These are phyloP conservation scores for Oidiodendron maius DNA, from an alignment of 495 filamentous ascomycete species.

Conservation along the genomic window DNA sequence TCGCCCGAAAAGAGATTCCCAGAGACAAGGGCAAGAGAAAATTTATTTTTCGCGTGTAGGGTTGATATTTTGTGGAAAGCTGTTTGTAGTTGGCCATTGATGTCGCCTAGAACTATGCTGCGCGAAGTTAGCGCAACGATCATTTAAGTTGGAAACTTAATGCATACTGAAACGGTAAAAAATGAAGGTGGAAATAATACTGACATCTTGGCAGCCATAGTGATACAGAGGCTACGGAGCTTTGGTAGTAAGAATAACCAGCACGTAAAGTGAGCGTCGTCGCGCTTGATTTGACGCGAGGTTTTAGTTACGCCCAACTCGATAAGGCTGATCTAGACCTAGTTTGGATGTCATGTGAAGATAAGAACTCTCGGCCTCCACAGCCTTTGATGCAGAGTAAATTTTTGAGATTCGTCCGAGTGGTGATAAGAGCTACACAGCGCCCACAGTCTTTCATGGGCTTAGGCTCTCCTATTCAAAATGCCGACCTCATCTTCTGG, in stretches of 20 bases:
- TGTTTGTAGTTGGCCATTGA: conserved; percentile 65
- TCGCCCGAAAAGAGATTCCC: conserved; percentile 75
- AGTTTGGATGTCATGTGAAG: not conserved
- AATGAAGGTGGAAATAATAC: conserved; percentile 20
- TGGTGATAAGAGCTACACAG: not conserved
- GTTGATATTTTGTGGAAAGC: conserved; percentile 73
- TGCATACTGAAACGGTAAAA: not conserved
- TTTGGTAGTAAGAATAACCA: no score
- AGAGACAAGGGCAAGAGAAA: conserved; percentile 74
- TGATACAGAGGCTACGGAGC: not conserved
- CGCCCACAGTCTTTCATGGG: not conserved
- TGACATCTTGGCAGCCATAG: conserved; percentile 69
- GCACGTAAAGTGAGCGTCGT: conserved; percentile 2
- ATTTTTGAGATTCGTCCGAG: not conserved
- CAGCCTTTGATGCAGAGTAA: not conserved
- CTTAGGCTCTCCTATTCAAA: conserved; percentile 1
- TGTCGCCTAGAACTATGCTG: conserved; percentile 75
- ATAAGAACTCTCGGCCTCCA: conserved; percentile 1
- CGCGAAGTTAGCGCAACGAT: not conserved
- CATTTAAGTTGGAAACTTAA: not conserved
- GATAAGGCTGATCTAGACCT: not conserved
- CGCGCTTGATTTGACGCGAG: no score
- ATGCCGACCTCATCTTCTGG: conserved; percentile 58
- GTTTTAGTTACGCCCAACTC: not conserved
- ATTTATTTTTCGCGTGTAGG: conserved; percentile 77